Percentiles rank a stretch among this genome's conserved stretches.
Evolutionary conservation across 768 basidiomycete genomes (phyloP).

Genomic region (Cubamyces sp.): DNA sequence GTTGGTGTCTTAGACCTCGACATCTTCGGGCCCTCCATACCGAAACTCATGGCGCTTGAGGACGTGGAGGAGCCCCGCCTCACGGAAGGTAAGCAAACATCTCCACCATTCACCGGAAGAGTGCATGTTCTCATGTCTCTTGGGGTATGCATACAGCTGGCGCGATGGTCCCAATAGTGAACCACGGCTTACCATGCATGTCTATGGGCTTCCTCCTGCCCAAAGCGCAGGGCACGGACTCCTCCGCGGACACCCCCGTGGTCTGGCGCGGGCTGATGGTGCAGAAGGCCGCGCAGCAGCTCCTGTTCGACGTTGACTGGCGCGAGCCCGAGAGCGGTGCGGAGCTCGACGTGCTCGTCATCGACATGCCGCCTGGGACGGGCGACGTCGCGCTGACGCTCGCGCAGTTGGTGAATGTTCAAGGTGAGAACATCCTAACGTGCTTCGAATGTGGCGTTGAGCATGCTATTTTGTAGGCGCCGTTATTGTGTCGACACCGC

Average conservation of each 20-base stretch:
- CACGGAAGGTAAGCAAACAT: conserved; percentile 59
- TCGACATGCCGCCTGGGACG: conserved; percentile 98
- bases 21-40: conserved; percentile 93
- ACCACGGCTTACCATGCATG: conserved; percentile 93
- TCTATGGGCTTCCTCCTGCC: conserved; percentile 96
- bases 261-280: conserved; percentile 99
- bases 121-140: neutral
- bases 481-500: conserved; percentile 94
- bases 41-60: conserved; percentile 90
- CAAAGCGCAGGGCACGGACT: conserved; percentile 46
- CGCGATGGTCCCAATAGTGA: conserved; percentile 78
- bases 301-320: conserved; percentile 98
- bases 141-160: conserved; percentile 47
- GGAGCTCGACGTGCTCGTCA: conserved; percentile 81
- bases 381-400: conserved; percentile 94
- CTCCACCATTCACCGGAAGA: neutral
- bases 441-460: neutral
- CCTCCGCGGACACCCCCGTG: conserved; percentile 73
- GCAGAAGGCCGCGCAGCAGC: conserved; percentile 95
- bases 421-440: conserved; percentile 58
- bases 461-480: conserved; percentile 56
- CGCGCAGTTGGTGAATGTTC: conserved; percentile 82
- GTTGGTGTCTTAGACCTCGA: conserved; percentile 94
- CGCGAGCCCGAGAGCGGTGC: conserved; percentile 43
- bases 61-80: conserved; percentile 76